phyloP scores from a whole-genome alignment of 768 basidiomycete species.

The Heimioporus sp. region DNA sequence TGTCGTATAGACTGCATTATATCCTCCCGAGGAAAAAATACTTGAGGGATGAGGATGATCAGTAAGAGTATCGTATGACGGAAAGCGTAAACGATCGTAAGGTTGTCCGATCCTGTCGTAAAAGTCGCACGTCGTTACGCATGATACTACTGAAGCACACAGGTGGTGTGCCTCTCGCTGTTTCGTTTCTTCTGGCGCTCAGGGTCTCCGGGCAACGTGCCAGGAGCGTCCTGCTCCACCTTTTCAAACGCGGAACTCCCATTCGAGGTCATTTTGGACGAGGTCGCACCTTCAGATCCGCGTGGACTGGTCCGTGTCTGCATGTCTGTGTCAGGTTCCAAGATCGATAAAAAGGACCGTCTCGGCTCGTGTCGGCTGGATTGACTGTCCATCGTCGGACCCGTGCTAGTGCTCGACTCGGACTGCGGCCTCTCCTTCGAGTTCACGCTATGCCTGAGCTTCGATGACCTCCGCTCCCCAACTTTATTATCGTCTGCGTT shows the following conservation, averaged over 20 bases:
- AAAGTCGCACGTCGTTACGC: not conserved
- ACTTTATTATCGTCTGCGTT: conserved; percentile 21
- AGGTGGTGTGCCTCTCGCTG: conserved; percentile 24
- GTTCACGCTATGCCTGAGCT: conserved; percentile 35
- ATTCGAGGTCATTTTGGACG: conserved; percentile 13
- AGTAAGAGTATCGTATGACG: not conserved
- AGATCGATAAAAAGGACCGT: conserved; percentile 35
- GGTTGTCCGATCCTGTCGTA: not conserved
- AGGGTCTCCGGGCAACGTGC: conserved; percentile 7
- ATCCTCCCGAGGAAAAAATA: not conserved
- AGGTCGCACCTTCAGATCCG: conserved; percentile 19
- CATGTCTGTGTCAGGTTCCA: conserved; percentile 27
- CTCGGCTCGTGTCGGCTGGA: conserved; percentile 39
- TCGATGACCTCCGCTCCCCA: conserved; percentile 33
- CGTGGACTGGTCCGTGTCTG: conserved; percentile 13
- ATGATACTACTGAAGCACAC: conserved; percentile 24
- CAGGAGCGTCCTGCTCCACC: conserved; percentile 8
- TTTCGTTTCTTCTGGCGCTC: conserved; percentile 29
- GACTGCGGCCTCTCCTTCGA: conserved; percentile 53
- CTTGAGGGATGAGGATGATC: not conserved
- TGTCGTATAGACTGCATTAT: conserved; percentile 15
- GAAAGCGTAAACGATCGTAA: conserved; percentile 1
- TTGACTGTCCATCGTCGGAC: conserved; percentile 47
- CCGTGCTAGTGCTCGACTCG: conserved; percentile 56
- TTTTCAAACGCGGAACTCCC: conserved; percentile 5